Base-by-base conservation (phyloP, 2,329 filamentous ascomycete species). In the Penicillium verrucosum region DNA sequence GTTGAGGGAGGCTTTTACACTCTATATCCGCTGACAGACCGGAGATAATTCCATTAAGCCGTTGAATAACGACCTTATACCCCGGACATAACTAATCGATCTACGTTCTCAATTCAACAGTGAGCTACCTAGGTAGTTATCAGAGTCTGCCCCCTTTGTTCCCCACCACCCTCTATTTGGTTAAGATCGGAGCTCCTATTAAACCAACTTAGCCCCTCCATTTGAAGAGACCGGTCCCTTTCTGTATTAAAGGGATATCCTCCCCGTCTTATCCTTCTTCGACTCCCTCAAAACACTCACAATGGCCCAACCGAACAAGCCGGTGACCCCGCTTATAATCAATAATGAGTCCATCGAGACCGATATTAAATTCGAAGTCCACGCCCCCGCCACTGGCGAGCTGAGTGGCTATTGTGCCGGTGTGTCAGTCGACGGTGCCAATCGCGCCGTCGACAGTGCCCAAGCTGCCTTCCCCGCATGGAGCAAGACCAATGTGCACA, bases 391-490 rank as follows among this genome's bases (percentile, higher is more conserved):
- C 9, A 79, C 79, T 47, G 66, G 83, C 72, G 65, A 84, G 69
- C 67, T 82, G 14, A 69, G 85, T 38, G 78, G 86, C 67, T 77
- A 82, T 60, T 78, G 80, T 55, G 83, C 82, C 56, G 79, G 81
- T 34, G 84, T 82, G 34, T 84, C 85, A 3, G 75, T 81, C 37
- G 71, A 78, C 9, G 79, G 86, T 64, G 82, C 82, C 45, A 73
- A 77, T 2, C 78, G 83, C 60, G 86, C 86, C 29, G 73, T 82
- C 18, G 73, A 77, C 10, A 82, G 86, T 10, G 89, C 89, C 0
- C 78, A 85, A n/a, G 77, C 79, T 14, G 89, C 90, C 1, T 87
- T 90, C 72, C 82, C 81, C 42, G 75, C 81, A 57, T 96, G 90
- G 90, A 80, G 82, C 42, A 82, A 82, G 61, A 82, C 82, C 3